phyloP scores from a whole-genome alignment of 306 rosid species.

The Sicyos baderoa region DNA sequence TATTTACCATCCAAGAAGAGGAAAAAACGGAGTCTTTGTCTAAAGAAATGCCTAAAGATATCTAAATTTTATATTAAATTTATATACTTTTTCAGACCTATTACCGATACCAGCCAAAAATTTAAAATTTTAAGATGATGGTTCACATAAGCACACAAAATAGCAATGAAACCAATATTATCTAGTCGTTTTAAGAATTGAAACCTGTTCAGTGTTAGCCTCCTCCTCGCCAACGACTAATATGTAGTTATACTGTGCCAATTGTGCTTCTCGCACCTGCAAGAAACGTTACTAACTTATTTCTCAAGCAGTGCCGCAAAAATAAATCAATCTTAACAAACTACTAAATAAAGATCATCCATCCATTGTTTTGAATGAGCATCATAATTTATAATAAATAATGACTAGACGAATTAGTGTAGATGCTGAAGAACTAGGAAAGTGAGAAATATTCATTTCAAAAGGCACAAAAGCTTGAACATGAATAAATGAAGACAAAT shows the following conservation, averaged over 20 bases:
- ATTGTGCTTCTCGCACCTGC: conserved; percentile 84
- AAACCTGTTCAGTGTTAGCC: conserved; percentile 78
- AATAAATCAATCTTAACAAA: neutral
- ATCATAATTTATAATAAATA: neutral
- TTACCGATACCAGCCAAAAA: too few relatives aligned
- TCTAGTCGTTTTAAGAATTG: neutral
- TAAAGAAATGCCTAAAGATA: too few relatives aligned
- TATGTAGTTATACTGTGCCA: conserved; percentile 76
- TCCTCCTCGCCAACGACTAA: conserved; percentile 96
- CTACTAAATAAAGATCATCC: neutral
- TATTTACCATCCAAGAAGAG: too few relatives aligned
- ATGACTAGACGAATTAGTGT: neutral
- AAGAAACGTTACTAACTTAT: conserved; percentile 10
- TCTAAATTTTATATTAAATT: too few relatives aligned
- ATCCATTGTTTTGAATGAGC: neutral
- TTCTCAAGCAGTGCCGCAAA: neutral
- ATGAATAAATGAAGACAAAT: neutral
- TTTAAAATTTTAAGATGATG: too few relatives aligned
- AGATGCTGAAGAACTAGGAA: neutral
- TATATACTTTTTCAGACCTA: too few relatives aligned
- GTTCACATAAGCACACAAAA: neutral
- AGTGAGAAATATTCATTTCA: neutral
- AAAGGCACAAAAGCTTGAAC: neutral
- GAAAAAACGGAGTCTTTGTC: too few relatives aligned
- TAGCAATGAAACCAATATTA: neutral